Evolutionary conservation across 2,329 filamentous ascomycete species (phyloP).

Genomic region (Cladosporium phlei): DNA sequence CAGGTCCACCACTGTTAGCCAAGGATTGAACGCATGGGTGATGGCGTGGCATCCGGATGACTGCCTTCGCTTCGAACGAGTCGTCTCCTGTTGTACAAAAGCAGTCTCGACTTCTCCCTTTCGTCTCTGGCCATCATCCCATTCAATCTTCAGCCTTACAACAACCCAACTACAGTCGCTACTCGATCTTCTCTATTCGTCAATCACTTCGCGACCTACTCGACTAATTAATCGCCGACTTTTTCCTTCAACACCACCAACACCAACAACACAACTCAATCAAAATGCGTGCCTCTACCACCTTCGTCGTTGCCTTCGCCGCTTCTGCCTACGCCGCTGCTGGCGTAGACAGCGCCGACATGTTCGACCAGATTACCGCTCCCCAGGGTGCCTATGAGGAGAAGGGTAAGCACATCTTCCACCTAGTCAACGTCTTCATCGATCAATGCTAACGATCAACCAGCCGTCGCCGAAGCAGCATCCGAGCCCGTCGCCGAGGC

Average conservation of each 20-base stretch:
- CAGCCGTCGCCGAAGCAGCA: not conserved
- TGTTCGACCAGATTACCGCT: slow-evolving; percentile 7
- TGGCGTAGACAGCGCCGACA: slow-evolving; percentile 5
- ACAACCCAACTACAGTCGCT: slow-evolving; percentile 9
- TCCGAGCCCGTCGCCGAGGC: not conserved
- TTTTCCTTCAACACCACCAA: slow-evolving; percentile 4
- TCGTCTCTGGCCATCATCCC: not conserved
- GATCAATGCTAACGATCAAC: not conserved
- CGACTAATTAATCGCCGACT: not conserved
- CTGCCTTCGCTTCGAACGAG: too few relatives aligned
- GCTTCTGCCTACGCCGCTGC: slow-evolving; percentile 12
- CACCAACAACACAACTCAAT: slow-evolving; percentile 13
- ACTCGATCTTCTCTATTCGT: too few relatives aligned
- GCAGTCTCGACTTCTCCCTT: not conserved
- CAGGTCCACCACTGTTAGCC: slow-evolving; percentile 12
- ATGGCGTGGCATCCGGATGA: slow-evolving; percentile 6
- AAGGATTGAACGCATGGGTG: slow-evolving; percentile 9
- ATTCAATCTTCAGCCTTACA: not conserved
- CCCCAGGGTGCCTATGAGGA: not conserved
- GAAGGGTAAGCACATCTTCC: too few relatives aligned
- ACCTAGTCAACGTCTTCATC: too few relatives aligned
- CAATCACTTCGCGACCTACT: not conserved
- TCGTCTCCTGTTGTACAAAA: slow-evolving; percentile 8
- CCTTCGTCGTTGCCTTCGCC: slow-evolving; percentile 15
- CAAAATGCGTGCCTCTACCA: slow-evolving; percentile 15